phyloP scores from a whole-genome alignment of 1,284 basidiomycete species.

The Moesziomyces globuligerus region DNA sequence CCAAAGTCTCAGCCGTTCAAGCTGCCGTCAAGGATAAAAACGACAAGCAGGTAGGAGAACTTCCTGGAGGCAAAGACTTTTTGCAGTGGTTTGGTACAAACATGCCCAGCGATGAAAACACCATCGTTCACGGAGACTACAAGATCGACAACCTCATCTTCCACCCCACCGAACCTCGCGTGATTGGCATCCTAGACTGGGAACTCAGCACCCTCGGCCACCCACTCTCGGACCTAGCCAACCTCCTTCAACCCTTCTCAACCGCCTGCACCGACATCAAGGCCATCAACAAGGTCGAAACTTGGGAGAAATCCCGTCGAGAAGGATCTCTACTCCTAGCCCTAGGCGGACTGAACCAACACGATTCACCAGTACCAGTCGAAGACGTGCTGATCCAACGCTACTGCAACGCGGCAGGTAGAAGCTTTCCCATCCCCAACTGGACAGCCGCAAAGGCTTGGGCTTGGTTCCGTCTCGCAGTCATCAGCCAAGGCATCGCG shows the following conservation, averaged over 20 bases:
- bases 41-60: constrained; percentile 70
- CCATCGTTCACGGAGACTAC: constrained; percentile 92
- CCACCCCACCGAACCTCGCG: constrained; percentile 87
- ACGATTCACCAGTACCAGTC: constrained; percentile 71
- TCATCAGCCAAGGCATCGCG: constrained; percentile 92
- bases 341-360: constrained; percentile 69
- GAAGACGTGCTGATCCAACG: constrained; percentile 79
- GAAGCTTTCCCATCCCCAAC: constrained; percentile 77
- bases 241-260: constrained; percentile 78
- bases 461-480: constrained; percentile 85
- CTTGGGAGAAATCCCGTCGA: constrained; percentile 12
- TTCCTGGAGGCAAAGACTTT: constrained; percentile 79
- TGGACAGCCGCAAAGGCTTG: constrained; percentile 84
- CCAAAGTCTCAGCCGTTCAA: constrained; percentile 79
- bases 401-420: constrained; percentile 75
- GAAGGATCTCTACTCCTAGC: constrained; percentile 44
- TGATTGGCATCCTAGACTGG: constrained; percentile 96
- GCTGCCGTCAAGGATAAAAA: constrained; percentile 76
- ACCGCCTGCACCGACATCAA: constrained; percentile 23
- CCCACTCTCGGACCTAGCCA: constrained; percentile 85
- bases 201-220: constrained; percentile 81
- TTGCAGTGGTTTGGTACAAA: constrained; percentile 79
- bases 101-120: constrained; percentile 75
- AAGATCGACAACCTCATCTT: constrained; percentile 96
- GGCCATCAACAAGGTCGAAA: constrained; percentile 21